phyloP scores from a whole-genome alignment of 2,329 filamentous ascomycete genomes.

The Biscogniauxia sp. region DNA sequence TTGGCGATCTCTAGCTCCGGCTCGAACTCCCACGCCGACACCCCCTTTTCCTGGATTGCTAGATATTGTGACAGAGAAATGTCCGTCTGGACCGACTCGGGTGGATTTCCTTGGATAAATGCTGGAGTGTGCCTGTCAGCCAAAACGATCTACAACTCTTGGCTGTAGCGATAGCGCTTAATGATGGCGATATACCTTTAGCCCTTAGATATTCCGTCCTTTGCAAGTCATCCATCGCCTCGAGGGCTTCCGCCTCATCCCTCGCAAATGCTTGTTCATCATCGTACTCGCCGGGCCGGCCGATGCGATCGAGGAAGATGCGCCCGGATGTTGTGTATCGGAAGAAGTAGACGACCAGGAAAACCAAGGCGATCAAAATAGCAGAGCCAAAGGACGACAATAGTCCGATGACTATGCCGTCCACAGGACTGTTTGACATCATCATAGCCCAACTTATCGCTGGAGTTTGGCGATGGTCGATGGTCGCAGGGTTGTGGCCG shows the following conservation, averaged over 20 bases:
- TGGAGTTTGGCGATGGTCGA: slow-evolving; percentile 2
- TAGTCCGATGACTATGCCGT: slow-evolving; percentile 90
- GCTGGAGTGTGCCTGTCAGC: slow-evolving; percentile 50
- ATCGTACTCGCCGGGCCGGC: slow-evolving; percentile 92
- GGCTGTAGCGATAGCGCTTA: slow-evolving; percentile 2
- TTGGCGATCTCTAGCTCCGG: slow-evolving; percentile 98
- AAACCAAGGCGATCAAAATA: slow-evolving; percentile 74
- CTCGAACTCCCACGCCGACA: slow-evolving; percentile 99
- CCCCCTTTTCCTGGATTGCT: slow-evolving; percentile 97
- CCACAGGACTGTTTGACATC: slow-evolving; percentile 38
- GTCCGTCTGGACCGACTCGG: slow-evolving; percentile 92
- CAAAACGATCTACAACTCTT: slow-evolving; percentile 1
- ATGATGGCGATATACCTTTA: slow-evolving; percentile 66
- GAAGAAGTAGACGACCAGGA: slow-evolving; percentile 88
- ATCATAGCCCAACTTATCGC: slow-evolving; percentile 14
- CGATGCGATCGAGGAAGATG: slow-evolving; percentile 90
- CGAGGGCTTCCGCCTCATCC: slow-evolving; percentile 92
- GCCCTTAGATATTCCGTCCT: slow-evolving; percentile 88
- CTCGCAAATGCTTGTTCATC: slow-evolving; percentile 93
- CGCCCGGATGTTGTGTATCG: slow-evolving; percentile 83
- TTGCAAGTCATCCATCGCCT: slow-evolving; percentile 92
- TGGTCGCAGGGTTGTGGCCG: slow-evolving; percentile 25
- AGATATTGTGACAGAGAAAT: slow-evolving; percentile 97
- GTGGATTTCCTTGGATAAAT: slow-evolving; percentile 89
- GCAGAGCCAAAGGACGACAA: slow-evolving; percentile 93